Evolutionary conservation across 2,329 filamentous ascomycete genomes (phyloP).

Genomic region (Microthyrium microscopicum): DNA sequence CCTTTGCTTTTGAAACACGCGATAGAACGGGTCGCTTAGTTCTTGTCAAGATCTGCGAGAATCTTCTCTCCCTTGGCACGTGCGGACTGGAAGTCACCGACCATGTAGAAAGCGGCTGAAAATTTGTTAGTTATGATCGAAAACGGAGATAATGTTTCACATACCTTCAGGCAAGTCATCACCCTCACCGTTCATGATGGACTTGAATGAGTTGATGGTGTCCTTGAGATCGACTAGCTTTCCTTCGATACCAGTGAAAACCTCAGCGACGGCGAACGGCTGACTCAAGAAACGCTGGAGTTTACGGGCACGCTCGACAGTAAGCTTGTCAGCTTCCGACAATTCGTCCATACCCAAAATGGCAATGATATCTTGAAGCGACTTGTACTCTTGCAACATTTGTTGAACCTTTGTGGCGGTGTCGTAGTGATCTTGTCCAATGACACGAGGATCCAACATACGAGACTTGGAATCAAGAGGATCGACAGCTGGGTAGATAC

Average conservation of each 20-base stretch:
- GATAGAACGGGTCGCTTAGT: no score
- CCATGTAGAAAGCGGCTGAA: slow-evolving; percentile 77
- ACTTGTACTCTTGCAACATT: slow-evolving; percentile 99
- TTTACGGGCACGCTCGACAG: slow-evolving; percentile 99
- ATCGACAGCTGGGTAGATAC: slow-evolving; percentile 99
- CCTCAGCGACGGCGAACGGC: slow-evolving; percentile 82
- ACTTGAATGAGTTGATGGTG: slow-evolving; percentile 94
- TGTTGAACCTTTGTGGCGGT: slow-evolving; percentile 92
- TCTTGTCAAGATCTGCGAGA: slow-evolving; percentile 65
- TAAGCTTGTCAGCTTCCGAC: slow-evolving; percentile 98
- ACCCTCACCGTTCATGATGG: slow-evolving; percentile 86
- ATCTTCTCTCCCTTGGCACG: slow-evolving; percentile 99
- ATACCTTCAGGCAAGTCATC: slow-evolving; percentile 87
- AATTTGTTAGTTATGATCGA: slow-evolving; percentile 5
- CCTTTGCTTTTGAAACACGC: no score
- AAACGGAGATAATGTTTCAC: slow-evolving; percentile 12
- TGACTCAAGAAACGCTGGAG: slow-evolving; percentile 99
- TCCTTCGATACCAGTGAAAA: slow-evolving; percentile 92
- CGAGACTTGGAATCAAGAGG: slow-evolving; percentile 98
- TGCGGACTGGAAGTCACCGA: slow-evolving; percentile 86
- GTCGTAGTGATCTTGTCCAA: slow-evolving; percentile 95
- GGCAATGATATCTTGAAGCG: slow-evolving; percentile 99
- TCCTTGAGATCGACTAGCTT: slow-evolving; percentile 96
- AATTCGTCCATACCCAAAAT: slow-evolving; percentile 99
- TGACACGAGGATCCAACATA: slow-evolving; percentile 97